Percentiles rank a stretch among this genome's conserved stretches.
These are phyloP conservation scores for Syzygium aromaticum DNA, from an alignment of 345 rosid species.

Conservation along the genomic window DNA sequence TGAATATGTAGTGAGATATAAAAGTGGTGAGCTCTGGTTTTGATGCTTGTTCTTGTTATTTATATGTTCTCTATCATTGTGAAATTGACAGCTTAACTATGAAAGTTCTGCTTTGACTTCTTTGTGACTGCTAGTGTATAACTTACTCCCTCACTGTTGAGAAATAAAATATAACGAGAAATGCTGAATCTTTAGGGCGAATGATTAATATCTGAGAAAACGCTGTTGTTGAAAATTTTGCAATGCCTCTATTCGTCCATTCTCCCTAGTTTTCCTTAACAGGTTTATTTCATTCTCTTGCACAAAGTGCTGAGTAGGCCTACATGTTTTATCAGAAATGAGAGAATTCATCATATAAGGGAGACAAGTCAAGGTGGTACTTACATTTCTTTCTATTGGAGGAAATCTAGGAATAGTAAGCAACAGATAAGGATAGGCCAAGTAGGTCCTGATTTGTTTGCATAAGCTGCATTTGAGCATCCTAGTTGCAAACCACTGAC, in stretches of 20 bases:
- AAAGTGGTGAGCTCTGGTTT: slow-evolving; percentile 44
- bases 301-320: background rate
- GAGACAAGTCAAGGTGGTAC: background rate
- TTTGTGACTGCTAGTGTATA: background rate
- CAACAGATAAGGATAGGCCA: background rate
- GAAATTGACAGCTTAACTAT: background rate
- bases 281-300: background rate
- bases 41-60: background rate
- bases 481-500: background rate
- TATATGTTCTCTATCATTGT: background rate
- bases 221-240: background rate
- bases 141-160: background rate
- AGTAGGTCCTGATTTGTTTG: background rate
- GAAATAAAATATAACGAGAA: background rate
- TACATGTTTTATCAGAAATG: background rate
- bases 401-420: background rate
- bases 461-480: background rate
- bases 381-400: background rate
- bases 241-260: background rate
- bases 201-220: background rate
- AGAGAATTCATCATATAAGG: background rate
- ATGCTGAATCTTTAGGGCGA: background rate
- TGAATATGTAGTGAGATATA: slow-evolving; percentile 78
- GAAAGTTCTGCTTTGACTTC: background rate
- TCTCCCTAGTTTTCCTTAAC: background rate